Evolutionary conservation across 257 asterid species (phyloP), one percentile per base, ranked within the genome.

Genomic region (Fraxinus pennsylvanica): DNA sequence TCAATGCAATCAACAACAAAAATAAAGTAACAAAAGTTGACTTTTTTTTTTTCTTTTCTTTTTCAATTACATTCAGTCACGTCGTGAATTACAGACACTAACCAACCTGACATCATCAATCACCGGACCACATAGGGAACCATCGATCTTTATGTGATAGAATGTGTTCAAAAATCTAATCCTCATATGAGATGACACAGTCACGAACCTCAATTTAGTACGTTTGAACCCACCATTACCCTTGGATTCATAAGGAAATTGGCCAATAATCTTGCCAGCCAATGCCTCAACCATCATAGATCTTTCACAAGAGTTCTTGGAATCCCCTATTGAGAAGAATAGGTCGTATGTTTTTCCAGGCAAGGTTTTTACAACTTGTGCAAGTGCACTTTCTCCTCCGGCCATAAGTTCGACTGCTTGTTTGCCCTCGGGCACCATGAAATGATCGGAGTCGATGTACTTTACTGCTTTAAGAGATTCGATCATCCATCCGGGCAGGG

Each of bases 401-500:
- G 88, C 97, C 35, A 91, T 88, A 6, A 93, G 76, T 63, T 93
- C 97, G 0, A 90, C 81, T 2, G 98, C 98, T 0, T 91, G 82
- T 57, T 84, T 84, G 0, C 96, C 96, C 65, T 89, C 85, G 5
- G 96, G 91, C 47, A 94, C 93, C 1, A 73, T 17, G 47, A 88
- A 94, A 79, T 92, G 97, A 7, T 66, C 83, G 1, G 98, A 90
- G 19, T 92, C 98, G 6, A 94, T 52, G 83, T 92, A 92, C 71
- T 94, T 94, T 0, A 94, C 96, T 5, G 98, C 98, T 79, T 92
- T 94, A 8, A 89, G 86, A 22, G 96, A 94, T 73, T 94, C 90
- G 35, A 92, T 80, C 9, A 88, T 89, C 98, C 98, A 92, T 27
- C 96, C 97, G 6, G 90, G 91, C 29, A 94, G 47, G 47, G 47